Evolutionary conservation across 2,329 filamentous ascomycete species (phyloP).

Genomic region (Metarhizium guizhouense): DNA sequence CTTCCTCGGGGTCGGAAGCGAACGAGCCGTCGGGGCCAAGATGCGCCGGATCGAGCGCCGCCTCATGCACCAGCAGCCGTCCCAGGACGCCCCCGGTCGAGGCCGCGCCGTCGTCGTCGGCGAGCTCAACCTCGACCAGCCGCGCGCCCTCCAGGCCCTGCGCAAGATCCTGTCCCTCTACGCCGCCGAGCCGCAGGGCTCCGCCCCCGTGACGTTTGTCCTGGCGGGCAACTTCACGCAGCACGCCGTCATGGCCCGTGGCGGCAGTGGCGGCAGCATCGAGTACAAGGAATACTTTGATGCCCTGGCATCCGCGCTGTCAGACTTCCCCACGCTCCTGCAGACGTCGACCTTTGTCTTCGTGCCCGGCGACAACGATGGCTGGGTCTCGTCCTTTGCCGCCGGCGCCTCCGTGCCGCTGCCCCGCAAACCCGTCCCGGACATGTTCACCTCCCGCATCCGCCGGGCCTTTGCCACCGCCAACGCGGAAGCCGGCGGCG

Average conservation of each 20-base stretch:
- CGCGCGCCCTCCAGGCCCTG: conserved; percentile 71
- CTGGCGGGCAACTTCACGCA: conserved; percentile 77
- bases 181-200: conserved; percentile 51
- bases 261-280: conserved; percentile 71
- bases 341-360: conserved; percentile 80
- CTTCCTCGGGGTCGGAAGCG: conserved; percentile 84
- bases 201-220: conserved; percentile 69
- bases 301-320: conserved; percentile 68
- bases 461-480: conserved; percentile 71
- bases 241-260: conserved; percentile 56
- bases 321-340: conserved; percentile 76
- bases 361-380: conserved; percentile 92
- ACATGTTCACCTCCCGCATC: conserved; percentile 82
- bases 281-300: conserved; percentile 98
- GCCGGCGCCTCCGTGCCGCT: conserved; percentile 63
- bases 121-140: conserved; percentile 79
- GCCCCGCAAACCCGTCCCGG: conserved; percentile 66
- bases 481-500: conserved; percentile 57
- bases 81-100: conserved; percentile 28
- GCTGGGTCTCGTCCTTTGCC: conserved; percentile 84
- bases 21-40: conserved; percentile 69
- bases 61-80: conserved; percentile 41
- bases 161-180: conserved; percentile 71
- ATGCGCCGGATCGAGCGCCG: conserved; percentile 76
- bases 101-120: conserved; percentile 66